A percentile compares a stretch with the other conserved stretches of the same genome.
These are phyloP conservation scores for Saccharomyces hybrid DNA, from an alignment of 1,139 yeast species.

Conservation along the genomic window DNA sequence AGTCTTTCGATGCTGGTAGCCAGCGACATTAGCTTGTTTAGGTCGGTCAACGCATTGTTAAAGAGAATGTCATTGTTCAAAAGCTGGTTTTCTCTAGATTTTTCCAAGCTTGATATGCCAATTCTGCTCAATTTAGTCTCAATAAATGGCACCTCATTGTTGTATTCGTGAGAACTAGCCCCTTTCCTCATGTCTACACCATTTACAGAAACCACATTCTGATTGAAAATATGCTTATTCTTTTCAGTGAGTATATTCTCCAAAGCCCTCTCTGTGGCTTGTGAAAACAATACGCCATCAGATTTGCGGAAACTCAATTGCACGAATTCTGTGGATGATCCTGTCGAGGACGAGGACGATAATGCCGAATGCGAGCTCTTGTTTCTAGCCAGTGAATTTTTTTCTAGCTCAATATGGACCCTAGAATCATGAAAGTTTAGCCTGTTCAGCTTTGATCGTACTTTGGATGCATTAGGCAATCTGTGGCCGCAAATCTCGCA, in stretches of 20 bases:
- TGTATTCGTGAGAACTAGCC: slow-evolving; percentile 9
- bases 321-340: slow-evolving; percentile 30
- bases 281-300: slow-evolving; percentile 46
- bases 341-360: not conserved
- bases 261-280: slow-evolving; percentile 36
- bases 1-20: slow-evolving; percentile 66
- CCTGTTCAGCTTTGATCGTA: slow-evolving; percentile 7
- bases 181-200: slow-evolving; percentile 12
- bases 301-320: slow-evolving; percentile 59
- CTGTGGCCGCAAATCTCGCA: slow-evolving; percentile 87
- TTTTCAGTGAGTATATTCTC: slow-evolving; percentile 34
- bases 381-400: not conserved
- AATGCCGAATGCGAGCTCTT: not conserved
- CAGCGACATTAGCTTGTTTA: slow-evolving; percentile 67
- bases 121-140: slow-evolving; percentile 20
- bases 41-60: slow-evolving; percentile 64
- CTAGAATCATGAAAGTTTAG: slow-evolving; percentile 24
- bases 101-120: slow-evolving; percentile 71
- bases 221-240: slow-evolving; percentile 28
- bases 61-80: slow-evolving; percentile 56
- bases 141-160: slow-evolving; percentile 13
- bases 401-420: slow-evolving; percentile 27
- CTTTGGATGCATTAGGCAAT: slow-evolving; percentile 33
- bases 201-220: slow-evolving; percentile 22
- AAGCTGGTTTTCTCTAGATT: slow-evolving; percentile 48